phyloP scores from a whole-genome alignment of 768 basidiomycete species.

The Lactifluus hygrophoroides region DNA sequence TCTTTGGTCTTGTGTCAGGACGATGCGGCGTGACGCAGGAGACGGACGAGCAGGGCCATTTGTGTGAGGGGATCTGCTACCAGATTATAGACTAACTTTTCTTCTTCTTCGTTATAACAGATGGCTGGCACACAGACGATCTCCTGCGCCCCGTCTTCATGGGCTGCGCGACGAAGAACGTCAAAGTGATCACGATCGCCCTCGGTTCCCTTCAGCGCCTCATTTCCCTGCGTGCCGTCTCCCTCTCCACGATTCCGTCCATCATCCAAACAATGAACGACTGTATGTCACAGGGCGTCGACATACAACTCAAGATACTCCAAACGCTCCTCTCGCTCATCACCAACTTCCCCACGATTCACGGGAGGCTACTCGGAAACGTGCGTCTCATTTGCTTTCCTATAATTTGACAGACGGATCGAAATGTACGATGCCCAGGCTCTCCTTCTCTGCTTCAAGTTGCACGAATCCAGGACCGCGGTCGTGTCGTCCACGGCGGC shows the following conservation, averaged over 20 bases:
- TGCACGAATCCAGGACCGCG: constrained; percentile 91
- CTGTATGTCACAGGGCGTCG: constrained; percentile 89
- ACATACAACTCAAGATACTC: constrained; percentile 90
- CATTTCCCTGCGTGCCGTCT: constrained; percentile 79
- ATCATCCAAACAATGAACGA: constrained; percentile 81
- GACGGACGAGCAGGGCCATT: too few species aligned
- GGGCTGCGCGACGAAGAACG: constrained; percentile 88
- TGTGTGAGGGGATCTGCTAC: too few species aligned
- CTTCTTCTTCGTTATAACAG: constrained; percentile 28
- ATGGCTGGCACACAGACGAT: constrained; percentile 72
- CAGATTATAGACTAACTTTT: background rate
- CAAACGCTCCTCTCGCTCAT: constrained; percentile 89
- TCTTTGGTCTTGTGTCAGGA: background rate
- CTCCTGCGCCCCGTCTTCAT: constrained; percentile 84
- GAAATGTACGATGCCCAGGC: constrained; percentile 41
- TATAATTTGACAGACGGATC: background rate
- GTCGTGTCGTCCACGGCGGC: constrained; percentile 97
- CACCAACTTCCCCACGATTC: constrained; percentile 77
- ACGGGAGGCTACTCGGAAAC: constrained; percentile 72
- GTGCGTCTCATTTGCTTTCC: constrained; percentile 37
- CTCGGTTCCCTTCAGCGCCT: constrained; percentile 87
- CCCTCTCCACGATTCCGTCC: constrained; percentile 64
- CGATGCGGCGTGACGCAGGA: too few species aligned
- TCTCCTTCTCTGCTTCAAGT: constrained; percentile 85
- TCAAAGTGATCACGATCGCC: constrained; percentile 89